Evolutionary conservation across 179 eudicot genomes (phyloP), one percentile per base, ranked within the genome.

Genomic region (Patellifolia procumbens): DNA sequence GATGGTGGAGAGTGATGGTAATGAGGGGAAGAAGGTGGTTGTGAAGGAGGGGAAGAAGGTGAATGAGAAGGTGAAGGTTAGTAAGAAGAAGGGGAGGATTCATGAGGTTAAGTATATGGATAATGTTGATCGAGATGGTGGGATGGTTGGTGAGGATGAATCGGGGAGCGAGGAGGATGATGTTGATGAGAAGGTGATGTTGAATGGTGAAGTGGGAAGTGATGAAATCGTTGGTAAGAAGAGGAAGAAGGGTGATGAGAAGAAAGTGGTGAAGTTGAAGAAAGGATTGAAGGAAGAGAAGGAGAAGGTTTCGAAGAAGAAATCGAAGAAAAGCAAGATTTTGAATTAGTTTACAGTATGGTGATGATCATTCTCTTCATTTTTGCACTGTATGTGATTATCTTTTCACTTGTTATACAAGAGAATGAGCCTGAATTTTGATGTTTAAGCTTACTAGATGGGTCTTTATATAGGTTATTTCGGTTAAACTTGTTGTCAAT

Each of bases 41-140:
- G 29, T 56, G 59, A 24, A 19, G 24, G 51, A 58, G 29, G 61
- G 51, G 39, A 69, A 24, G 34, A 72, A 31, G 52, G 78, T 28
- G 28, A 67, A 71, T 71, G 59, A 67, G 81, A 24, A 28, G 9
- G 26, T 49, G 76, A 66, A 72, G 65, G 78, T 39, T 48, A 51
- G 20, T 8, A 67, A 20, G 37, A 82, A 78, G 81, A 86, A 80
- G 84, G 89, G 89, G 4, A 80, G 89, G 81, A 87, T 87, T 85
- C 85, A 85, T 75, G 83, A 87, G 46, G 88, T 87, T 55, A 63
- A 76, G 74, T 87, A 85, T 65, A 83, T 87, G 89, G 88, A 87
- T 63, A 70, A n/a, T 66, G 73, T 43, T 29, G 81, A 35, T 56
- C 80, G 13, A 13, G 17, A 11, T 2, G 17, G 3, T 48, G 85